Conservation (phyloP, 2,329 filamentous ascomycete species). For the Cercospora brassicicola region DNA sequence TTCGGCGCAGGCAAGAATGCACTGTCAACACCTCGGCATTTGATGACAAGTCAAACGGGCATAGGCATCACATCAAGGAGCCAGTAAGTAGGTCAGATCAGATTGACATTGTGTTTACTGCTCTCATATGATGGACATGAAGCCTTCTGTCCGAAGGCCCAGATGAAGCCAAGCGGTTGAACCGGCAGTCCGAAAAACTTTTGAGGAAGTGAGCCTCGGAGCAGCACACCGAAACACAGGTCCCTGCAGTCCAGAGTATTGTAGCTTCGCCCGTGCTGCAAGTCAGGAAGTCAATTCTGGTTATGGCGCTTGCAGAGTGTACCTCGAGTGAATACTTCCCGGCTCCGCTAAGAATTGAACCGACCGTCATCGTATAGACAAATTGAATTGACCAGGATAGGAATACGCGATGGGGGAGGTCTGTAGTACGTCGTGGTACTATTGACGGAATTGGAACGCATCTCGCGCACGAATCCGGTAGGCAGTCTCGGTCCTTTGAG, state of each 20-base stretch:
- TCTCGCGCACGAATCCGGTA: not conserved
- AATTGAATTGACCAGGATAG: not conserved
- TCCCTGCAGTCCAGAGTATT: not conserved
- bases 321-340: not conserved
- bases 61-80: not conserved
- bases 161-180: not conserved
- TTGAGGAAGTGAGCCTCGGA: not conserved
- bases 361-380: not conserved
- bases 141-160: not conserved
- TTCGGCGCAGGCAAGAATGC: not conserved
- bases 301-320: not conserved
- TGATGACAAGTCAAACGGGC: not conserved
- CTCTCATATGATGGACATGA: not conserved
- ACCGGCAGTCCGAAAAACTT: not conserved
- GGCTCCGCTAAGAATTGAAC: not conserved
- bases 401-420: not conserved
- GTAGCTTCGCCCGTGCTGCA: not conserved
- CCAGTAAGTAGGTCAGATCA: not conserved
- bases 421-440: not conserved
- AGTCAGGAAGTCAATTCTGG: not conserved
- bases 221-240: not conserved
- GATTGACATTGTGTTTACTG: not conserved
- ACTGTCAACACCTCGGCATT: not conserved
- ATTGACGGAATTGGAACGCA: not conserved
- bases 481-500: not conserved